Evolutionary conservation across 371 early-diverging fungal species (phyloP).

Genomic region (Lichtheimia ramosa): DNA sequence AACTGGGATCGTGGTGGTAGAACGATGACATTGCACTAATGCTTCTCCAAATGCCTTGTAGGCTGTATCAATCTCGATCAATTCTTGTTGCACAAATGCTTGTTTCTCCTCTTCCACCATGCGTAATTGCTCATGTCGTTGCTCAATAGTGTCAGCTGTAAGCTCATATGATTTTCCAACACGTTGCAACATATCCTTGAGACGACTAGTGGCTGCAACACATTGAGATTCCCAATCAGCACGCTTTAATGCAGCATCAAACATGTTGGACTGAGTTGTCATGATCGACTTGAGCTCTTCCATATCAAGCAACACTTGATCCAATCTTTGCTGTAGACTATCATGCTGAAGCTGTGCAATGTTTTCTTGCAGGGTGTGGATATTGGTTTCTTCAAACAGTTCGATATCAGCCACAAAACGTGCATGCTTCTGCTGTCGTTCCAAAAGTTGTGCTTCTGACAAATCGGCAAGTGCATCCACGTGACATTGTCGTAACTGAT

Average conservation of each 20-base stretch:
- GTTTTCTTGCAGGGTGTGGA: not conserved
- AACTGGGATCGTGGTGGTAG: slow-evolving; percentile 22
- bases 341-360: not conserved
- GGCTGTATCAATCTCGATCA: not conserved
- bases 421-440: not conserved
- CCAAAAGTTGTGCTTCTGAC: not conserved
- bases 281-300: slow-evolving; percentile 23
- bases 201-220: slow-evolving; percentile 13
- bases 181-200: slow-evolving; percentile 37
- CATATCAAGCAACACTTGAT: slow-evolving; percentile 30
- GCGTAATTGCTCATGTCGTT: not conserved
- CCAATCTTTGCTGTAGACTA: slow-evolving; percentile 20
- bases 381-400: slow-evolving; percentile 2
- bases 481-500: not conserved
- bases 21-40: slow-evolving; percentile 1
- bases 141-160: not conserved
- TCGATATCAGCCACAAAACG: not conserved
- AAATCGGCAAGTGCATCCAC: not conserved
- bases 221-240: slow-evolving; percentile 30
- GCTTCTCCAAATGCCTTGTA: slow-evolving; percentile 1
- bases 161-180: slow-evolving; percentile 8
- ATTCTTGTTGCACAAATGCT: slow-evolving; percentile 10
- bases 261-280: slow-evolving; percentile 25
- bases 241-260: slow-evolving; percentile 36
- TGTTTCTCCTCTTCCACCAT: not conserved